Evolutionary conservation across 2,329 filamentous ascomycete species (phyloP), one percentile per base, ranked within the genome.

Genomic region (Davidsoniella eucalypti): DNA sequence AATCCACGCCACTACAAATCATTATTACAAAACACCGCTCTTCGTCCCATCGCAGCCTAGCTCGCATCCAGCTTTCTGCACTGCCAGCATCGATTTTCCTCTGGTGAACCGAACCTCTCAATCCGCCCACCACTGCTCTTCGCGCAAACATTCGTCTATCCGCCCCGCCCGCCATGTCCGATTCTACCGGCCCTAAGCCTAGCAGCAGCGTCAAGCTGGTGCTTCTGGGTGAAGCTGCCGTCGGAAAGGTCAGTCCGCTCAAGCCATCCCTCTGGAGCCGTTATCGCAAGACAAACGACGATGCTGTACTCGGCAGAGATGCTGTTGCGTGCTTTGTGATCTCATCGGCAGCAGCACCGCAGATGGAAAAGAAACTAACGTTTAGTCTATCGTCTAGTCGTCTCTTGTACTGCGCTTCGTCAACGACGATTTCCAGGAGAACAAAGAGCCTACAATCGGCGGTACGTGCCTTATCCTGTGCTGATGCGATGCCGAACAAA

Each of bases 181-280:
- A 68, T 55, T 71, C 78, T 52, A 78, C 76, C 58, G 72, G 75
- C 63, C 84, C 87, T 54, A 98, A 96, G 72, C 92, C 92, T 55
- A 96, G 88, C 75, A 96, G 88, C 80, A 98, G 92, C 71, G 92
- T 98, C 66, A 98, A 98, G 82, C 83, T 98, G 59, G 92, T 98
- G 57, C 78, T 98, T 63, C 81, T 98, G 52, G 92, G 92, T 58
- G 92, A 98, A 71, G 92, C 92, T 56, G 92, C 92, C 54, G 92
- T 98, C 52, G 92, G 92, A 78, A 98, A 98, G 83, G 92, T 94
- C 23, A 33, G 48, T 45, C 42, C 26, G 17, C 2, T 21, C 17
- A 41, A 41, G 36, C 23, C 26, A 21, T 42, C 10, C 36, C 14
- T 25, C 2, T 49, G 23, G 7, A 10, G 3, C 21, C n/a, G 10